phyloP scores from a whole-genome alignment of 2,329 filamentous ascomycete species.

The Diaporthe vexans region DNA sequence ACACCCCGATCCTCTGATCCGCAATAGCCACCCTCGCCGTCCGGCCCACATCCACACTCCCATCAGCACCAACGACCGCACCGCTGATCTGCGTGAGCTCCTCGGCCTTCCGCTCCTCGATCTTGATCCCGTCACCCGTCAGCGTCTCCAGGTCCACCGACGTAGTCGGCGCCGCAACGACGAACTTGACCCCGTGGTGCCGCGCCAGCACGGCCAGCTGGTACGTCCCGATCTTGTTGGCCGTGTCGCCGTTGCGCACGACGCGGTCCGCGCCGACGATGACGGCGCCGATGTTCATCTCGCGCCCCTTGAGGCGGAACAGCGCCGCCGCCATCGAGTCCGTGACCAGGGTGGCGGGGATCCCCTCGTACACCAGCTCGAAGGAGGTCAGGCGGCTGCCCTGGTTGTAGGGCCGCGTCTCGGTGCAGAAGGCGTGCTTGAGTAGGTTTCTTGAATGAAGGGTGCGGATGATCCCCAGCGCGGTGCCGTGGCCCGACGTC shows the following conservation, averaged over 20 bases:
- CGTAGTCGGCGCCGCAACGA: conserved; percentile 94
- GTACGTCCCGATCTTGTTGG: conserved; percentile 99
- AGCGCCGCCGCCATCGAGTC: conserved; percentile 97
- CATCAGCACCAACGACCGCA: conserved; percentile 75
- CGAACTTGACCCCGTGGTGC: conserved; percentile 91
- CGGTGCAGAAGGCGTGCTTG: conserved; percentile 92
- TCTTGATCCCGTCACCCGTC: conserved; percentile 84
- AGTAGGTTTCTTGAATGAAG: conserved; percentile 77
- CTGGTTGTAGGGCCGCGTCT: conserved; percentile 98
- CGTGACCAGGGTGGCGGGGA: conserved; percentile 91
- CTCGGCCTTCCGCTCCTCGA: conserved; percentile 85
- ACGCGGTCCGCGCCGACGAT: conserved; percentile 96
- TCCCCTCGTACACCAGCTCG: conserved; percentile 93
- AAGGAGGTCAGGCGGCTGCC: conserved; percentile 95
- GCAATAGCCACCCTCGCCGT: conserved; percentile 85
- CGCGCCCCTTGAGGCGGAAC: conserved; percentile 66
- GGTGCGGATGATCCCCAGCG: conserved; percentile 91
- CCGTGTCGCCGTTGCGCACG: conserved; percentile 95
- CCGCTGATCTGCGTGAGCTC: conserved; percentile 91
- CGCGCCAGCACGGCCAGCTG: conserved; percentile 90
- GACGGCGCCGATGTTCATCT: conserved; percentile 83
- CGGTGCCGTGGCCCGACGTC: conserved; percentile 97
- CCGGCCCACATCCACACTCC: conserved; percentile 71
- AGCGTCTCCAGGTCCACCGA: conserved; percentile 89
- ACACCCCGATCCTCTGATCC: conserved; percentile 83